These are phyloP conservation scores for Craterostigma plantagineum DNA, from an alignment of 257 asterid genomes.

Conservation along the genomic window DNA sequence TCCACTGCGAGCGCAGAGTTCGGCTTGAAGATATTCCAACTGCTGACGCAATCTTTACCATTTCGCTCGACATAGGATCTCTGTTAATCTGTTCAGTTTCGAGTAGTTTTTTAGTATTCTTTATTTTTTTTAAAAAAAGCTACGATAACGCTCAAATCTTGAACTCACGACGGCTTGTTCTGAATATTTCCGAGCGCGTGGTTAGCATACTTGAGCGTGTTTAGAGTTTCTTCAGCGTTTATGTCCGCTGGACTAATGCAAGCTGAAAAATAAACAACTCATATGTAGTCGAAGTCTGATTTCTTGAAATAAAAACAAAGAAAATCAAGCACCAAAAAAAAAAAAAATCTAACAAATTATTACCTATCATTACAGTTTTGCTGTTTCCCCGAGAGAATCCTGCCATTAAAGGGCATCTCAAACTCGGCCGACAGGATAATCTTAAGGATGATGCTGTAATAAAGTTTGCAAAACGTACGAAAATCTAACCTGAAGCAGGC, in stretches of 20 bases:
- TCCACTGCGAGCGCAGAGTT: conserved; percentile 91
- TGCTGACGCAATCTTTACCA: conserved; percentile 98
- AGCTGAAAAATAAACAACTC: conserved; percentile 28
- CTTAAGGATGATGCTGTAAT: neutral
- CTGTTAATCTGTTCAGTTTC: conserved; percentile 68
- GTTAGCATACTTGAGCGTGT: conserved; percentile 91
- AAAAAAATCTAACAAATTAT: conserved; percentile 1
- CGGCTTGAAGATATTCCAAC: conserved; percentile 85
- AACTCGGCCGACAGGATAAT: neutral
- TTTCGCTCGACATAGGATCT: conserved; percentile 87
- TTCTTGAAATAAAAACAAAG: neutral
- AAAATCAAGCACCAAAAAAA: neutral
- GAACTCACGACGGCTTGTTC: conserved; percentile 92
- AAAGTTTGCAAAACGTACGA: conserved; percentile 3
- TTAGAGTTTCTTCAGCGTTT: conserved; percentile 97
- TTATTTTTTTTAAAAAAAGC: conserved; percentile 7
- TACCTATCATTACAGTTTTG: conserved; percentile 98
- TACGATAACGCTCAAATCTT: neutral
- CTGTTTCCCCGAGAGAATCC: conserved; percentile 99
- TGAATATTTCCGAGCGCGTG: conserved; percentile 98
- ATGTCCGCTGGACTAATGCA: conserved; percentile 99
- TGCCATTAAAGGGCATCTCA: conserved; percentile 14
- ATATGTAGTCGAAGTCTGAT: neutral
- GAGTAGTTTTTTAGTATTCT: conserved; percentile 7
- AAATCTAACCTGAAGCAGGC: conserved; percentile 73